A percentile compares a stretch with the other conserved stretches of the same genome.
These are phyloP conservation scores for Calycina herbarum DNA, from an alignment of 2,329 filamentous ascomycete genomes.

Conservation along the genomic window DNA sequence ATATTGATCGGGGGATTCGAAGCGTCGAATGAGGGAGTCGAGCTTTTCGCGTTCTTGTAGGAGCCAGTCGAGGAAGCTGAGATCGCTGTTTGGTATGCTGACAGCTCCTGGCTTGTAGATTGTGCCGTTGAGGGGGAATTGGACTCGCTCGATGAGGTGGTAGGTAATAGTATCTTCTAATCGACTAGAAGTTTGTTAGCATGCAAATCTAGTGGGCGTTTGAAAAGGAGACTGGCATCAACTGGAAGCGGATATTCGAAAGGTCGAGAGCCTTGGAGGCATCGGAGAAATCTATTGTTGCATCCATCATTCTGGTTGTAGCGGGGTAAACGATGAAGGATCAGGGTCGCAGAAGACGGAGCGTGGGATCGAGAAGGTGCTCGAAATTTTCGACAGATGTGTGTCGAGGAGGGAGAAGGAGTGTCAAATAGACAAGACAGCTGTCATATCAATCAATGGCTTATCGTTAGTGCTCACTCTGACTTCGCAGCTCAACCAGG, in stretches of 20 bases:
- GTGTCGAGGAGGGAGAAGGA: not conserved
- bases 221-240: slow-evolving; percentile 64
- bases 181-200: slow-evolving; percentile 57
- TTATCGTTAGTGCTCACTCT: not conserved
- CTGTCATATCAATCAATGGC: not conserved
- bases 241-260: slow-evolving; percentile 85
- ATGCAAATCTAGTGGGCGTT: not conserved
- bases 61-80: slow-evolving; percentile 94
- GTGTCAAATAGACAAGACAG: not conserved
- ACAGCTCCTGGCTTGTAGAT: slow-evolving; percentile 85
- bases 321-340: slow-evolving; percentile 8
- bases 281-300: slow-evolving; percentile 84
- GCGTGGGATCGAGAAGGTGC: not conserved
- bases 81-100: slow-evolving; percentile 67
- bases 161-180: slow-evolving; percentile 98
- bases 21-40: slow-evolving; percentile 91
- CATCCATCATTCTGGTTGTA: slow-evolving; percentile 67
- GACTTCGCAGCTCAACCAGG: too few species aligned
- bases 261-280: slow-evolving; percentile 84
- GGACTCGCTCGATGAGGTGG: slow-evolving; percentile 94
- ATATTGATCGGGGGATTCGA: slow-evolving; percentile 94
- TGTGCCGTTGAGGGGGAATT: slow-evolving; percentile 87
- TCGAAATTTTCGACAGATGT: not conserved
- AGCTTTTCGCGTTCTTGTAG: slow-evolving; percentile 85
- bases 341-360: not conserved